Evolutionary conservation across 1,139 yeast genomes (phyloP).

Genomic region (Debaryomyces coudertii): DNA sequence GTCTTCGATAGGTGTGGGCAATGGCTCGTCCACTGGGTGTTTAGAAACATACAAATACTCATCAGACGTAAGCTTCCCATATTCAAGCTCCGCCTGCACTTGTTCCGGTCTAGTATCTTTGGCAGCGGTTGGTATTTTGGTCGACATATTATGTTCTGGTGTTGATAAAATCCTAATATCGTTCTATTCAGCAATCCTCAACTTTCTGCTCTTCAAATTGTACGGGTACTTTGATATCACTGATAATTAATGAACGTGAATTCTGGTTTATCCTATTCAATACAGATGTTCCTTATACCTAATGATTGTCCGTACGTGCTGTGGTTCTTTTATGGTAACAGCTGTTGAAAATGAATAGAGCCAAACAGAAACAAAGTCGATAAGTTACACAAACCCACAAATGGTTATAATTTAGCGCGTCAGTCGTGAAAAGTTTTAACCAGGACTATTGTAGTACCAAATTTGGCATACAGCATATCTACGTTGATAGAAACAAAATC

Average conservation of each 20-base stretch:
- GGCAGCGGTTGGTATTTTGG: conserved; percentile 51
- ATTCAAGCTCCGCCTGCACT: conserved; percentile 64
- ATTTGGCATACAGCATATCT: background rate
- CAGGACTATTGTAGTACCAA: background rate
- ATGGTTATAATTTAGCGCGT: background rate
- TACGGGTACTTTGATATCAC: background rate
- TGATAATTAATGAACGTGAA: background rate
- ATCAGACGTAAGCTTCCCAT: conserved; percentile 60
- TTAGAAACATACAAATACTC: conserved; percentile 58
- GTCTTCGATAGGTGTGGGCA: conserved; percentile 66
- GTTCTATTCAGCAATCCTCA: background rate
- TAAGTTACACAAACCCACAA: conserved; percentile 6
- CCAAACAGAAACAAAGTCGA: conserved; percentile 1
- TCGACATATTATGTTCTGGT: conserved; percentile 17
- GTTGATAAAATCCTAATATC: background rate
- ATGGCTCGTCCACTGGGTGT: conserved; percentile 57
- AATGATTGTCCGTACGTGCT: background rate
- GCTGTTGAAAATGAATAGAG: background rate
- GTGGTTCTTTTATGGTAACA: background rate
- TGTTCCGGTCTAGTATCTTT: conserved; percentile 47
- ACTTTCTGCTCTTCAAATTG: background rate
- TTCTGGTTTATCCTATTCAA: background rate
- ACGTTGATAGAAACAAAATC: background rate
- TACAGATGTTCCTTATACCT: background rate
- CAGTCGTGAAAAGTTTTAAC: conserved; percentile 4